Evolutionary conservation across 192 early-diverging fungal species (phyloP), one percentile per base, ranked within the genome.

Genomic region (Umbelopsis vinacea): DNA sequence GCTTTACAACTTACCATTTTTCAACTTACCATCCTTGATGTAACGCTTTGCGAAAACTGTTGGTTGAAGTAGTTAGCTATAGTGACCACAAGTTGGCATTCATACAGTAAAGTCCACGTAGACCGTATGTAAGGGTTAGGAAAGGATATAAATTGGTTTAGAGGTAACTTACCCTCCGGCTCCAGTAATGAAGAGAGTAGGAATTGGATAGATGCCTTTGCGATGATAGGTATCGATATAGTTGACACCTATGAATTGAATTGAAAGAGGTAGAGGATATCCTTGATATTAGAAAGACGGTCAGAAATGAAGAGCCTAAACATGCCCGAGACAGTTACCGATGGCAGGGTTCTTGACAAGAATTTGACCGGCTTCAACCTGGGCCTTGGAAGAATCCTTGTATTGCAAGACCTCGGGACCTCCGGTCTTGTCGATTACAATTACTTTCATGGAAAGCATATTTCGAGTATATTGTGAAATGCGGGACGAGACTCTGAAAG

Each of bases 191-290:
- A 84, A 87, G 4, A 93, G 93, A 2, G 91, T 74, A 4, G 84
- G 63, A 11, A 88, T 67, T 46, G 82, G 83, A 74, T 95, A 95
- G 10, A 93, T 79, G 38, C 95, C 95, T 15, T 83, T 83, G 60
- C 95, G 90, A 53, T 93, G 93, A 78, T 96, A 95, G 0, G 90
- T 97, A 78, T 98, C 96, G 68, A 97, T 94, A 57, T 89, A 94
- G 82, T 97, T 98, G 46, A 98, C 86, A 6, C 78, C 78, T 73
- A 50, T 3, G 40, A 6, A 43, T 48, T 8, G 35, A 23, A 52
- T 21, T 68, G 15, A 67, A 19, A 71, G 46, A 4, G 60, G 67
- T 10, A 47, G 47, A 35, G 9, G 21, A 52, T 66, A 37, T 12
- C 6, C 15, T 24, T 26, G 54, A n/a, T 37, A 43, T 29, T 6